Evolutionary conservation across 345 rosid species (phyloP).

Genomic region (Reutealis trisperma): DNA sequence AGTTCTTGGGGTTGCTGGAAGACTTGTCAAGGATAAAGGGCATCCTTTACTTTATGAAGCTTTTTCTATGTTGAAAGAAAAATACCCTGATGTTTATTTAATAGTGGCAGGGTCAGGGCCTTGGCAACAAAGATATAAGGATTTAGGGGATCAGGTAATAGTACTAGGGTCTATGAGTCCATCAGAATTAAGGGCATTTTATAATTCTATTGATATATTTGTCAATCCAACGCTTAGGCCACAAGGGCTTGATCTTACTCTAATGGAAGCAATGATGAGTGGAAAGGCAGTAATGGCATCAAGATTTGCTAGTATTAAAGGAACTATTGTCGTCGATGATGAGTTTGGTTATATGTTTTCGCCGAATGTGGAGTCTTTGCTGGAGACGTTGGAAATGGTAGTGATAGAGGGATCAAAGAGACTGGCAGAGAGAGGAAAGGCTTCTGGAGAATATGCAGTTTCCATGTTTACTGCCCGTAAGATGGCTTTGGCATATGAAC

Average conservation of each 20-base stretch:
- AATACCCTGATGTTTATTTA: conserved; percentile 50
- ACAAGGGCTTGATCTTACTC: conserved; percentile 86
- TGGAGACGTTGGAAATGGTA: conserved; percentile 54
- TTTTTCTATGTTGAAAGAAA: conserved; percentile 43
- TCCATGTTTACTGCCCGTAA: conserved; percentile 82
- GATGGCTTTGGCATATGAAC: conserved; percentile 93
- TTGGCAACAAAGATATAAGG: conserved; percentile 77
- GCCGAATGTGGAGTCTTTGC: conserved; percentile 76
- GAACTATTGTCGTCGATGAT: conserved; percentile 75
- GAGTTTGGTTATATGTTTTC: conserved; percentile 89
- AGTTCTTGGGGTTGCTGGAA: conserved; percentile 81
- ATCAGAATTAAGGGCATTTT: conserved; percentile 57
- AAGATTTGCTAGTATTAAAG: conserved; percentile 82
- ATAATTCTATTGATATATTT: conserved; percentile 74
- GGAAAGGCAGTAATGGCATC: conserved; percentile 91
- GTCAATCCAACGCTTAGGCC: conserved; percentile 92
- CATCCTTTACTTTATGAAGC: conserved; percentile 78
- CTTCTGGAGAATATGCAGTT: conserved; percentile 61
- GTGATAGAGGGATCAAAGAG: conserved; percentile 63
- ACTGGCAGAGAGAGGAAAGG: conserved; percentile 71
- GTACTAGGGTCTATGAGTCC: conserved; percentile 79
- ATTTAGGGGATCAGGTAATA: conserved; percentile 52
- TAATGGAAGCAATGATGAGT: conserved; percentile 95
- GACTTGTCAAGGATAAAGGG: conserved; percentile 91
- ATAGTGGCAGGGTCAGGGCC: conserved; percentile 89